Evolutionary conservation across 2,329 filamentous ascomycete genomes (phyloP), one percentile per base, ranked within the genome.

Genomic region (Colletotrichum theobromicola): DNA sequence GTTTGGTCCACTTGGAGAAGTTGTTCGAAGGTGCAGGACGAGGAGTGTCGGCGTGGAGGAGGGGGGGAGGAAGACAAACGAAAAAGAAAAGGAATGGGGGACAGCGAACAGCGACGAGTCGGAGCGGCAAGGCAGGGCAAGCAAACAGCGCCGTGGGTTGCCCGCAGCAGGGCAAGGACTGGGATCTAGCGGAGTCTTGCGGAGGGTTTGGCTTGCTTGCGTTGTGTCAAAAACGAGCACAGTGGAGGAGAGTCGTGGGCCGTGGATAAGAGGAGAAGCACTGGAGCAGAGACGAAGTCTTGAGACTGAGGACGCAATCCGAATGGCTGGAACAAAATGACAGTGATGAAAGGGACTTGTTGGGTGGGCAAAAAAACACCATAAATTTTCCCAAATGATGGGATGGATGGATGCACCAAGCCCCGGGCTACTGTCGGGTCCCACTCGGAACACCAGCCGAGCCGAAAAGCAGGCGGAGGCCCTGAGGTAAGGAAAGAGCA

Each of bases 141-240:
- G 61, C 61, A 55, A 68, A 53, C 67, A 50, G 53, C 42, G 53
- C 24, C 24, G 37, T 67, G 62, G 50, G 53, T 55, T 26, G 67
- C 28, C 53, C 37, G 67, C 57, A 72, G 63, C 61, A 15, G 26
- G 24, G 26, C 35, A 63, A 50, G 24, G 67, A 55, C 71, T 55
- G 35, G 57, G 68, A 64, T 32, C 70, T 65, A 74, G 73, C 70
- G 73, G 73, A 75, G 70, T 69, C 64, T 75, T 70, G 70, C 72
- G 63, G 73, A 73, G 73, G 68, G 62, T 42, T 57, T 42, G 67
- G 53, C 62, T 24, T 53, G 46, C 21, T 35, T 72, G 50, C 64
- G 57, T 21, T 67, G 68, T 58, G 72, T 28, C 57, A 18, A 71
- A 24, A 55, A 64, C 50, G 60, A 46, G 61, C 30, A 21, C 12